phyloP scores from a whole-genome alignment of 768 basidiomycete species.

The Melanogaster broomeanus region DNA sequence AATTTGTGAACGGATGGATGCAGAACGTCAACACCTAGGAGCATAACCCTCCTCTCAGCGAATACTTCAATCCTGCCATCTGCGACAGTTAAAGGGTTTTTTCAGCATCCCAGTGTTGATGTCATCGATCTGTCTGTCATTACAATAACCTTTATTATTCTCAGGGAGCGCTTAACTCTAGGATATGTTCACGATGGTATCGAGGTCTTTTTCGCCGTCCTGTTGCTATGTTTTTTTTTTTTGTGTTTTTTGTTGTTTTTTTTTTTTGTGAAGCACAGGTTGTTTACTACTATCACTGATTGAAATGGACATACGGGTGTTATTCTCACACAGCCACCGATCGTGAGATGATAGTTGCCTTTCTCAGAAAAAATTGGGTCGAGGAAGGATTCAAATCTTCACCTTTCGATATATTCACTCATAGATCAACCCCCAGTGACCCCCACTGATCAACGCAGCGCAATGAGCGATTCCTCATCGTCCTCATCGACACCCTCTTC shows the following conservation, averaged over 20 bases:
- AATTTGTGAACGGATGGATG: slow-evolving; percentile 74
- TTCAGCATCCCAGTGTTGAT: no score
- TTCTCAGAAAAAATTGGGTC: slow-evolving; percentile 11
- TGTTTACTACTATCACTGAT: neutral
- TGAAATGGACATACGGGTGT: no score
- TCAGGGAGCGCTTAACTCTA: neutral
- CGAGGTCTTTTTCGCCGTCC: no score
- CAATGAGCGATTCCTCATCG: slow-evolving; percentile 25
- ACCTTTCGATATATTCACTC: neutral
- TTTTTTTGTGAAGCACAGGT: neutral
- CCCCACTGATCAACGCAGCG: slow-evolving; percentile 3
- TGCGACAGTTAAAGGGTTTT: slow-evolving; percentile 31
- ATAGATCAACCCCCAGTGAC: no score
- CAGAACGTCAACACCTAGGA: slow-evolving; percentile 58
- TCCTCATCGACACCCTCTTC: slow-evolving; percentile 39
- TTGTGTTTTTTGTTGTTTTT: no score
- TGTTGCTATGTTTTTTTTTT: no score
- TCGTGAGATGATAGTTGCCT: slow-evolving; percentile 27
- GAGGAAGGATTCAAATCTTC: neutral
- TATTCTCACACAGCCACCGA: slow-evolving; percentile 27
- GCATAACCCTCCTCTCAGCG: slow-evolving; percentile 46
- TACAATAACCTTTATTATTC: neutral
- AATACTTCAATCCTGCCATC: slow-evolving; percentile 63
- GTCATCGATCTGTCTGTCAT: neutral
- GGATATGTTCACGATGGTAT: neutral